A percentile compares a stretch with the other conserved stretches of the same genome.
phyloP scores from a whole-genome alignment of 108 stramenopile genomes.

The Pinguiococcus pyrenoidosus region DNA sequence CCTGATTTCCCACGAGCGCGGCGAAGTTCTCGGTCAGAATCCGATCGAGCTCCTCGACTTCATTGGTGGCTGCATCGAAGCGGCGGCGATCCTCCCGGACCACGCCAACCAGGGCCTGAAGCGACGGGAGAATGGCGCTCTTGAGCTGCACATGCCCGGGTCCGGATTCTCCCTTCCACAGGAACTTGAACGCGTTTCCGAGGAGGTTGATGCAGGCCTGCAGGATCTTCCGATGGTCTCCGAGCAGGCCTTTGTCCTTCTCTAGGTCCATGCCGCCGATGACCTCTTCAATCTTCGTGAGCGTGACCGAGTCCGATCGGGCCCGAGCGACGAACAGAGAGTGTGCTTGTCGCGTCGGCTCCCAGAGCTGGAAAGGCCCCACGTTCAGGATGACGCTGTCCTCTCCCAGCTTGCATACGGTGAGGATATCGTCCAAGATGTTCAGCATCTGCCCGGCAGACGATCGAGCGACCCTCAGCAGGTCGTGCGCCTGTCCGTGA shows the following conservation, averaged over 20 bases:
- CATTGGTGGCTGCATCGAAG: too few species aligned
- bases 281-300: not conserved
- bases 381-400: not conserved
- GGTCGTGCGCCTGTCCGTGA: not conserved
- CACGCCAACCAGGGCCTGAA: too few species aligned
- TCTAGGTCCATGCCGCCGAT: too few species aligned
- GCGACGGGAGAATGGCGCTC: too few species aligned
- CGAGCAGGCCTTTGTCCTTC: not conserved
- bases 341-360: not conserved
- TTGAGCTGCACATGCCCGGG: too few species aligned
- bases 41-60: too few species aligned
- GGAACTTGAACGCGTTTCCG: constrained; percentile 4
- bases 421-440: constrained; percentile 6
- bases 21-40: too few species aligned
- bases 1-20: too few species aligned
- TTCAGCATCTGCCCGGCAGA: constrained; percentile 3
- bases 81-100: too few species aligned
- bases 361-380: not conserved
- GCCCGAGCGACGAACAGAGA: not conserved
- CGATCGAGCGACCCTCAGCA: not conserved
- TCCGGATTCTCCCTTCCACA: not conserved
- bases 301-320: not conserved
- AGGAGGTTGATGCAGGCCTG: constrained; percentile 1
- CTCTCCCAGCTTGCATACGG: constrained; percentile 1
- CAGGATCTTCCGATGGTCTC: not conserved